phyloP scores from a whole-genome alignment of 2,329 filamentous ascomycete species.

The Colletotrichum zoysiae region DNA sequence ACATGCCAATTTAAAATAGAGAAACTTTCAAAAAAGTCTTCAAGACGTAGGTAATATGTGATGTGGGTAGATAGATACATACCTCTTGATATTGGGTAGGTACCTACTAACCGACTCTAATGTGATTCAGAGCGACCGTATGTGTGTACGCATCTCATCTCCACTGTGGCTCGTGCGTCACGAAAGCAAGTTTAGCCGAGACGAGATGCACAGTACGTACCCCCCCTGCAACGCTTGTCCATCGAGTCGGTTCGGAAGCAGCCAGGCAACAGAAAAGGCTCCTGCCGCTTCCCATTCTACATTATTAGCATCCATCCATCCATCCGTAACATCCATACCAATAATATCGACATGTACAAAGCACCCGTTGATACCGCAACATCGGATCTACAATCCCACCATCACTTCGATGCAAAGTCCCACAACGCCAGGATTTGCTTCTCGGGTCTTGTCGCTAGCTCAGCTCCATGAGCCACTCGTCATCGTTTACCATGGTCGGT shows the following conservation, averaged over 20 bases:
- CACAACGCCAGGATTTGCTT: background rate
- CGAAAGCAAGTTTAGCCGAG: slow-evolving; percentile 23
- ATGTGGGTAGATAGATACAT: too few species aligned
- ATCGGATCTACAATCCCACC: background rate
- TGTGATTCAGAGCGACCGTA: too few species aligned
- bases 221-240: too few species aligned
- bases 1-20: background rate
- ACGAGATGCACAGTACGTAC: background rate
- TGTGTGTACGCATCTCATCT: too few species aligned
- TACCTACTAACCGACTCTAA: too few species aligned
- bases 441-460: background rate
- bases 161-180: slow-evolving; percentile 5
- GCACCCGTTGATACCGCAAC: background rate
- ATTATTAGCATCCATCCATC: too few species aligned
- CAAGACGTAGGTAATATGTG: background rate
- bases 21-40: background rate
- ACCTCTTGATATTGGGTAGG: too few species aligned
- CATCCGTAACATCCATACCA: too few species aligned
- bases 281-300: slow-evolving; percentile 7
- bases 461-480: background rate
- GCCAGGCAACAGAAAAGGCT: slow-evolving; percentile 2
- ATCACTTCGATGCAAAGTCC: background rate
- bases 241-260: background rate
- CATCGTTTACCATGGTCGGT: background rate
- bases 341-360: background rate